Evolutionary conservation across 331 rosid genomes (phyloP).

Genomic region (Erythrophleum ivorense): DNA sequence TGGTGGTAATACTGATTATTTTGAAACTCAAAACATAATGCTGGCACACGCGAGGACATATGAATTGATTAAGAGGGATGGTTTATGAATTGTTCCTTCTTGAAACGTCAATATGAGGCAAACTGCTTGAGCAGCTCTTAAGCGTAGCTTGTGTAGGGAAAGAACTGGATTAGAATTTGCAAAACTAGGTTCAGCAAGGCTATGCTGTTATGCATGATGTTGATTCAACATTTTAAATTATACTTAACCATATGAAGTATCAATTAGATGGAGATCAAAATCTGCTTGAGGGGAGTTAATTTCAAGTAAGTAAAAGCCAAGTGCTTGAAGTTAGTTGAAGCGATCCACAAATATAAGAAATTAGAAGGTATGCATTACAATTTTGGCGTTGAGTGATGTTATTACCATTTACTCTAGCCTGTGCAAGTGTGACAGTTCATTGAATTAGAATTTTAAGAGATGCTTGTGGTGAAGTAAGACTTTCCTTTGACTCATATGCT

Average conservation of each 20-base stretch:
- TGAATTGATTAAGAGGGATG: neutral
- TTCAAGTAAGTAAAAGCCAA: neutral
- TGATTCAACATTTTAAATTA: neutral
- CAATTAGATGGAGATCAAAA: neutral
- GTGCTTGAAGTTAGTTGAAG: constrained; percentile 31
- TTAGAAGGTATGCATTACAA: constrained; percentile 7
- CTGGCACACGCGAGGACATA: neutral
- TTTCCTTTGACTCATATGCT: neutral
- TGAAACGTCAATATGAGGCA: constrained; percentile 8
- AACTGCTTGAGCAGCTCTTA: neutral
- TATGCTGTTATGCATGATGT: constrained; percentile 1
- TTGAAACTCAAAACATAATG: constrained; percentile 1
- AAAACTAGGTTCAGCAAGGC: constrained; percentile 7
- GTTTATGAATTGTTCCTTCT: neutral
- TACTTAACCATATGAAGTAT: neutral
- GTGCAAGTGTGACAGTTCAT: neutral
- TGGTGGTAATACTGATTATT: neutral
- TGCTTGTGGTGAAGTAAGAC: neutral
- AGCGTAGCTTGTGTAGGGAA: neutral
- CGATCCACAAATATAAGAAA: neutral
- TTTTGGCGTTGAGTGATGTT: neutral
- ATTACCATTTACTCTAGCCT: neutral
- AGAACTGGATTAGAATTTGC: neutral
- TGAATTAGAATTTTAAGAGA: neutral
- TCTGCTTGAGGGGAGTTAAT: constrained; percentile 13